Percentiles rank a stretch among this genome's conserved stretches.
Conservation (phyloP, 768 basidiomycete genomes). For the Coprinopsis marcescibilis region DNA sequence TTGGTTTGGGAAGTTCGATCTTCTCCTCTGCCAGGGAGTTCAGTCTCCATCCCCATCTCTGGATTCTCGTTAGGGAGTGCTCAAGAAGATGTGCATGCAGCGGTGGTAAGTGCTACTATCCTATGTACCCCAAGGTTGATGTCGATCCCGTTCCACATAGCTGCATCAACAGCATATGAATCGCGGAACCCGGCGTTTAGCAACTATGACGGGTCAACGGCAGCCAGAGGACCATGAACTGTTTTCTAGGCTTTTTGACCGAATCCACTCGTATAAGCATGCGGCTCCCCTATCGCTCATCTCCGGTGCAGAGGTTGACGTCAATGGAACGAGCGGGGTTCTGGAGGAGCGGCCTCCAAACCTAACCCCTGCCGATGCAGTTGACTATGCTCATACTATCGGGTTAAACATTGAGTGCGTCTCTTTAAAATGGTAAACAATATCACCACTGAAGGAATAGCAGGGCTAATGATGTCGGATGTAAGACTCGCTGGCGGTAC, state of each 20-base stretch:
- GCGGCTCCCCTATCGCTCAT: constrained; percentile 12
- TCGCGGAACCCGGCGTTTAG: constrained; percentile 45
- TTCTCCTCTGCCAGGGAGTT: too few species aligned
- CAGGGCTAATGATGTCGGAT: constrained; percentile 7
- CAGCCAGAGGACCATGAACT: constrained; percentile 33
- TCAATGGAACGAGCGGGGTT: not conserved
- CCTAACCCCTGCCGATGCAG: constrained; percentile 13
- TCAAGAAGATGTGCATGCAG: not conserved
- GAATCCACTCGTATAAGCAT: constrained; percentile 26
- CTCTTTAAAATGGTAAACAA: constrained; percentile 23
- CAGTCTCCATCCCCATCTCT: not conserved
- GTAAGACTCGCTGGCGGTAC: not conserved
- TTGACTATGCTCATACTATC: constrained; percentile 30
- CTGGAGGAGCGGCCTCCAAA: constrained; percentile 1
- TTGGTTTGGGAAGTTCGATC: too few species aligned
- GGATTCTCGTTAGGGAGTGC: not conserved
- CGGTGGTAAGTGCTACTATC: constrained; percentile 2
- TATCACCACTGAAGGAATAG: not conserved
- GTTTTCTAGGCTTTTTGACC: constrained; percentile 30
- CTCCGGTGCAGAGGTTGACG: not conserved
- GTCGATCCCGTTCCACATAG: constrained; percentile 22
- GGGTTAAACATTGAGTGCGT: constrained; percentile 55
- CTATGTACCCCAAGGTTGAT: not conserved
- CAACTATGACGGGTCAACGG: constrained; percentile 49
- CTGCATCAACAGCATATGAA: constrained; percentile 58